phyloP scores from a whole-genome alignment of 2,329 filamentous ascomycete species.

The Hymenoscyphus occultus region DNA sequence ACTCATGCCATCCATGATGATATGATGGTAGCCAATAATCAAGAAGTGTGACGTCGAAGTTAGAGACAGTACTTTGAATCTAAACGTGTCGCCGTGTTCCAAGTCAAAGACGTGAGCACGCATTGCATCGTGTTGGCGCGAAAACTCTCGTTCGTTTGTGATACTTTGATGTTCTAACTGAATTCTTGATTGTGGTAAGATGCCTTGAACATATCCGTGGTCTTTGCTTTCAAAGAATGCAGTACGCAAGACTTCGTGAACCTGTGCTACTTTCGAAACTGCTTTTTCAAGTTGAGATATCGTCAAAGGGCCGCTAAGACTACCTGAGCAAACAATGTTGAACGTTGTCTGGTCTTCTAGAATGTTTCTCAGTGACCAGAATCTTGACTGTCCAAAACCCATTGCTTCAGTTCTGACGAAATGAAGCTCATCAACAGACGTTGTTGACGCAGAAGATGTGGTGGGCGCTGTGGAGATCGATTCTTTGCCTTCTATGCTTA shows the following conservation, averaged over 20 bases:
- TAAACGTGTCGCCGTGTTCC: not conserved
- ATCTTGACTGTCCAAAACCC: slow-evolving; percentile 8
- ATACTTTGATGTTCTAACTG: slow-evolving; percentile 6
- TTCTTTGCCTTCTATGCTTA: not conserved
- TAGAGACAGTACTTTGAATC: not conserved
- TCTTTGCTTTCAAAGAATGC: slow-evolving; percentile 3
- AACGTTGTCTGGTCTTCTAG: slow-evolving; percentile 9
- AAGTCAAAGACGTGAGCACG: slow-evolving; percentile 5
- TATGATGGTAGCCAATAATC: slow-evolving; percentile 47
- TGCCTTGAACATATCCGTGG: not conserved
- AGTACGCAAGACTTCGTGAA: slow-evolving; percentile 12
- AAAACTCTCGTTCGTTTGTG: not conserved
- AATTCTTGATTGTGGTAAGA: not conserved
- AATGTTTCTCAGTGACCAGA: slow-evolving; percentile 7
- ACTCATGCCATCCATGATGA: slow-evolving; percentile 49
- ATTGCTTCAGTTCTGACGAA: slow-evolving; percentile 9
- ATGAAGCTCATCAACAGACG: not conserved
- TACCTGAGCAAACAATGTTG: slow-evolving; percentile 8
- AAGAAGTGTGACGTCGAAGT: not conserved
- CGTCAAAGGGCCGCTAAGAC: not conserved
- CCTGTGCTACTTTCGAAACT: slow-evolving; percentile 1
- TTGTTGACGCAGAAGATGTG: slow-evolving; percentile 1
- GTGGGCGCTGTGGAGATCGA: not conserved
- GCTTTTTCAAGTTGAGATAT: slow-evolving; percentile 9
- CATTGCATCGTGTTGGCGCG: not conserved